phyloP scores from a whole-genome alignment of 495 filamentous ascomycete species.

The Neurospora tetraspora region DNA sequence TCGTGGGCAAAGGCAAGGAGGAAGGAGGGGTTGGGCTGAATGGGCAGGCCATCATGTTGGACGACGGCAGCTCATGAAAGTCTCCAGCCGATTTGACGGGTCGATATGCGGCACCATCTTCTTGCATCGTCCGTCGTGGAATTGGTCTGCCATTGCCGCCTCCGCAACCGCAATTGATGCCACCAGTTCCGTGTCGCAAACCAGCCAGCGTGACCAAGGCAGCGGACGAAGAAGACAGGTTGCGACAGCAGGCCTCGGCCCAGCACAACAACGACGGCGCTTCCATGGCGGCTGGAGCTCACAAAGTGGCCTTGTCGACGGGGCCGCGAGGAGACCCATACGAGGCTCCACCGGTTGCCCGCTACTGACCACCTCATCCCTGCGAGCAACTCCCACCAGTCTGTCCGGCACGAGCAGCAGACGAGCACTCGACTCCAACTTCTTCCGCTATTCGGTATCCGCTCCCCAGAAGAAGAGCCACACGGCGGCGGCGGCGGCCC shows the following conservation, averaged over 20 bases:
- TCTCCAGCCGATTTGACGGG: constrained; percentile 41
- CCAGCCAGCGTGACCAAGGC: background rate
- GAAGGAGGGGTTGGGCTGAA: constrained; percentile 23
- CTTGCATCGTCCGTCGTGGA: constrained; percentile 28
- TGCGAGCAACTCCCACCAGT: constrained; percentile 3
- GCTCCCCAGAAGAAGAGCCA: constrained; percentile 4
- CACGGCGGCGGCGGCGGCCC: constrained; percentile 9
- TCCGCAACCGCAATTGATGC: background rate
- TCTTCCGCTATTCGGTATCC: constrained; percentile 9
- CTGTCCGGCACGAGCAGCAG: background rate
- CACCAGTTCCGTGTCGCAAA: background rate
- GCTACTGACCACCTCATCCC: constrained; percentile 3
- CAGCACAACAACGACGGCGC: background rate
- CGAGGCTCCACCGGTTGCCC: background rate
- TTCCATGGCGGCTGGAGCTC: background rate
- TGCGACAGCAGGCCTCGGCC: background rate
- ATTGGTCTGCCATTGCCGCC: constrained; percentile 12
- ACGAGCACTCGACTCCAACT: constrained; percentile 6
- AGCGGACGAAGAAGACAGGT: background rate
- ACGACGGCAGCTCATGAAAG: constrained; percentile 41
- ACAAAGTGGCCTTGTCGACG: background rate
- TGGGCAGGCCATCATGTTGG: constrained; percentile 34
- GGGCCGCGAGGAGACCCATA: background rate
- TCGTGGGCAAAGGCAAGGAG: constrained; percentile 14
- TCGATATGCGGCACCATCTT: constrained; percentile 41